Percentiles rank a stretch among this genome's conserved stretches.
phyloP scores from a whole-genome alignment of 108 stramenopile species.

The Phaeodactylum tricornutum region DNA sequence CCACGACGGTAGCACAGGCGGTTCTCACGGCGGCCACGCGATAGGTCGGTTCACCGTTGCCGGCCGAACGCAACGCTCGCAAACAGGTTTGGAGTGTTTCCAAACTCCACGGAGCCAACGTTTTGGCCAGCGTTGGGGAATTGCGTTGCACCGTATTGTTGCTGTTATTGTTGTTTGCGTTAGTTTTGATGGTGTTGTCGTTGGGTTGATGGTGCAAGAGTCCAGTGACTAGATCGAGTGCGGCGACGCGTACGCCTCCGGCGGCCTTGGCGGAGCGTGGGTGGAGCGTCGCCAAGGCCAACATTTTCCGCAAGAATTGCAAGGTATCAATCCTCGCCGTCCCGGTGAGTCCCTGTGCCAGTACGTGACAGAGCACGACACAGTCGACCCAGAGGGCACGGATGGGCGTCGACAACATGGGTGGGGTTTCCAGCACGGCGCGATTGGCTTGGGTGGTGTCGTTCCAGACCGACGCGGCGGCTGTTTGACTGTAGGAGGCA shows the following conservation, averaged over 20 bases:
- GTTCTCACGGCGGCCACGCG: conserved; percentile 48
- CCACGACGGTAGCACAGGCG: conserved; percentile 43
- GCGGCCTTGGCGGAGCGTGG: conserved; percentile 57
- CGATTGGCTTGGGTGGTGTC: conserved; percentile 19
- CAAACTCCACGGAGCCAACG: conserved; percentile 53
- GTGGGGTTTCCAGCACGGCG: conserved; percentile 26
- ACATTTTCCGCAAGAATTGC: conserved; percentile 58
- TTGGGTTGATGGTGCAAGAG: conserved; percentile 23
- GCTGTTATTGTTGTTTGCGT: background rate
- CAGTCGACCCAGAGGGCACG: conserved; percentile 73
- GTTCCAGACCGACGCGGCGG: background rate
- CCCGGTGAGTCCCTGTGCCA: conserved; percentile 59
- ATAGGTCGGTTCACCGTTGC: conserved; percentile 64
- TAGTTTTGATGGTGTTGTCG: background rate
- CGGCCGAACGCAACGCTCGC: conserved; percentile 47
- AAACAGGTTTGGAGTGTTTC: conserved; percentile 62
- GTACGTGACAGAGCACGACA: conserved; percentile 55
- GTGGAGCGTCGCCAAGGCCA: conserved; percentile 56
- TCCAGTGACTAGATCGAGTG: conserved; percentile 51
- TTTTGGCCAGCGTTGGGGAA: conserved; percentile 17
- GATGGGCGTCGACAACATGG: conserved; percentile 59
- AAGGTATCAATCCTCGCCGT: conserved; percentile 47
- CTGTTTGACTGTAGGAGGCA: background rate
- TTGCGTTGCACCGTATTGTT: background rate
- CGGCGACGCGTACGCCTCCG: conserved; percentile 68